Conservation (phyloP, 352 stramenopile genomes). For the Pythium guiyangense region DNA sequence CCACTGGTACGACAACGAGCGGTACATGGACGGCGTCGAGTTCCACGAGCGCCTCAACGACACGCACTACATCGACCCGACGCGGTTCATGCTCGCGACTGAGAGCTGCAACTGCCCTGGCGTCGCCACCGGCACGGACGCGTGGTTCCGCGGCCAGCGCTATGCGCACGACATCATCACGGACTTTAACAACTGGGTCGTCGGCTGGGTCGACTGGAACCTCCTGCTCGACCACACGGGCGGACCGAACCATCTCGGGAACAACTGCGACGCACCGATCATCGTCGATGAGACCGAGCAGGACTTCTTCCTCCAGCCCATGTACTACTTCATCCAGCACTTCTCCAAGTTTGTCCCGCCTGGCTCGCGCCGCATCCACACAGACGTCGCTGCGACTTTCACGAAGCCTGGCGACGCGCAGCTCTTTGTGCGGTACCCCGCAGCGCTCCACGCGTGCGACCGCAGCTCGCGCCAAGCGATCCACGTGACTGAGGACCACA, state of each 20-base stretch:
- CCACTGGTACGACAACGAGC: constrained; percentile 83
- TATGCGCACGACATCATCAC: constrained; percentile 90
- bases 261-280: constrained; percentile 75
- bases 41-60: constrained; percentile 74
- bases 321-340: constrained; percentile 91
- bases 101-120: constrained; percentile 78
- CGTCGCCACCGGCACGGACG: constrained; percentile 44
- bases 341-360: constrained; percentile 85
- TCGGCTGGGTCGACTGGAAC: constrained; percentile 93
- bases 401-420: constrained; percentile 52
- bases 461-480: constrained; percentile 56
- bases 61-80: constrained; percentile 59
- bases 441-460: constrained; percentile 57
- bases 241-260: constrained; percentile 86
- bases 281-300: constrained; percentile 62
- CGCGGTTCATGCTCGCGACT: constrained; percentile 58
- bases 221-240: constrained; percentile 83
- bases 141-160: constrained; percentile 83
- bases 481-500: constrained; percentile 54
- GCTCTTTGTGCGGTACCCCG: constrained; percentile 58
- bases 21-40: constrained; percentile 65
- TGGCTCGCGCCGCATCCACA: constrained; percentile 64
- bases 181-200: constrained; percentile 85
- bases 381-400: constrained; percentile 43
- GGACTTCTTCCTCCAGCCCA: constrained; percentile 78